Conservation (phyloP, 1,139 yeast species). For the Kodamaea sp. region DNA sequence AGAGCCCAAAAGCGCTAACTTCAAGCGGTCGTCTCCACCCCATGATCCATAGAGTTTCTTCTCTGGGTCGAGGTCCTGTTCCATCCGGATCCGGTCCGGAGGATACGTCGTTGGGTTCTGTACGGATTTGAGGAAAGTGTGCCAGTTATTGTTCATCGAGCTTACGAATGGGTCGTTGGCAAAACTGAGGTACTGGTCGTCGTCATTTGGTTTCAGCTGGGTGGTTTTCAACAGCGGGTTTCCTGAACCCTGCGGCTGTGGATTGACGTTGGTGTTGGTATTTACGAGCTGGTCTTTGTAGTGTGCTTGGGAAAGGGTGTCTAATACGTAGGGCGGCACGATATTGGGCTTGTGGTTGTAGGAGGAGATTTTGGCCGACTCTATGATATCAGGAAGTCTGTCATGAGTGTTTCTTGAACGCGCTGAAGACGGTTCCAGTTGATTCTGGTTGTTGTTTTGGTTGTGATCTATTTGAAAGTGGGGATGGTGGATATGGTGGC, state of each 20-base stretch:
- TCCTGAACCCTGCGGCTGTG: conserved; percentile 9
- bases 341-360: conserved; percentile 43
- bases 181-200: conserved; percentile 36
- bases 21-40: conserved; percentile 71
- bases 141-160: conserved; percentile 43
- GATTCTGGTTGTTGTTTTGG: too few species aligned
- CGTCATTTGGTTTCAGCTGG: conserved; percentile 20
- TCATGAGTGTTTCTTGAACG: conserved; percentile 1
- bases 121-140: conserved; percentile 36
- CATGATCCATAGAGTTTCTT: conserved; percentile 46
- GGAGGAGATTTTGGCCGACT: conserved; percentile 21
- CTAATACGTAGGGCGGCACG: conserved; percentile 61
- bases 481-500: too few species aligned
- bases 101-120: conserved; percentile 40
- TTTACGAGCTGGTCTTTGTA: conserved; percentile 39
- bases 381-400: conserved; percentile 2
- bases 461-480: too few species aligned
- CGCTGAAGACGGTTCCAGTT: conserved; percentile 11
- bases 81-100: conserved; percentile 26
- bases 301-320: conserved; percentile 50
- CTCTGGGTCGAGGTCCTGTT: conserved; percentile 22
- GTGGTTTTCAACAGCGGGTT: conserved; percentile 8
- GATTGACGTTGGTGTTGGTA: conserved; percentile 29
- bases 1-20: conserved; percentile 51
- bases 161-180: conserved; percentile 42